Evolutionary conservation across 2,329 filamentous ascomycete species (phyloP), one percentile per base, ranked within the genome.

Genomic region (Talaromyces sp.): DNA sequence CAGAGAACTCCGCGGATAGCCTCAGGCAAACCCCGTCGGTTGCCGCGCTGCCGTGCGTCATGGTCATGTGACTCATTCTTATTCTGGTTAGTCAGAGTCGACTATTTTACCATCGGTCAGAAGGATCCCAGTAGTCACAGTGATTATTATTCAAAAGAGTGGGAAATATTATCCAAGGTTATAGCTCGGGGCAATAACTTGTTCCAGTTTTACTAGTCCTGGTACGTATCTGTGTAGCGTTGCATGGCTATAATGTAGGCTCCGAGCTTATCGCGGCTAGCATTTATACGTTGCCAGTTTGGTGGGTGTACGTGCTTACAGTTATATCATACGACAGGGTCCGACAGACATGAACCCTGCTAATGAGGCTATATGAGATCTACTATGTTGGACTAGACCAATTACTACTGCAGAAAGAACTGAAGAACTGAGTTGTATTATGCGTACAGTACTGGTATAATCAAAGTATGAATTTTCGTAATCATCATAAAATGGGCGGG

Each of bases 371-470:
- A 31, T 33, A 33, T 6, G 10, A 19, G 50, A 33, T 35, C 50
- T 22, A 35, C 27, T 37, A 19, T n/a, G 16, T 11, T 19, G 49
- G 37, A 59, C 33, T 50, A 19, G n/a, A 8, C 19, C 8, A 35
- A 24, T 13, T 47, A 14, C 35, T 31, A 39, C 8, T n/a, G 35
- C 19, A 49, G 22, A 31, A 54, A 43, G 10, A 19, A 39, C 19
- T 35, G 37, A 61, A 14, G 22, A 56, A 56, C 52, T 37, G 52
- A 14, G n/a, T 35, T 56, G 31, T 52, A 59, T 64, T 59, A 64
- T 41, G 52, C 62, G 43, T 58, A 59, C 62, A 65, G 56, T 43
- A 35, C 50, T 65, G 63, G 39, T 65, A 65, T 62, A 58, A 50
- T 65, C 60, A 61, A 61, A 65, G 56, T 49, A 65, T 37, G 54